Conservation (phyloP, 1,139 yeast species). For the Diutina catenulata region DNA sequence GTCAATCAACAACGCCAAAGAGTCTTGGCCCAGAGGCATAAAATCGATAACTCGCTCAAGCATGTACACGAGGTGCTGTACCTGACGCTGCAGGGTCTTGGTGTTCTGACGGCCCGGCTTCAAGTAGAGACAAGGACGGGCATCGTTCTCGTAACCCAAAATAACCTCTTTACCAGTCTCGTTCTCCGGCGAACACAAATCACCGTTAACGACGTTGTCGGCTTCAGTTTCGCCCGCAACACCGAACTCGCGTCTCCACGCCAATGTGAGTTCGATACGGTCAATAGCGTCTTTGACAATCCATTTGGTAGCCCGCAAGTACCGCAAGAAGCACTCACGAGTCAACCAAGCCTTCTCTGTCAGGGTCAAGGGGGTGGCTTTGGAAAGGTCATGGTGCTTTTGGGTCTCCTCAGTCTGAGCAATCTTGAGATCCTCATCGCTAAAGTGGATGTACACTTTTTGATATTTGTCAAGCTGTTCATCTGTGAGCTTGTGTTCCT, state of each 20-base stretch:
- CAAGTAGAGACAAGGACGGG: slow-evolving; percentile 36
- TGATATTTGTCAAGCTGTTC: slow-evolving; percentile 50
- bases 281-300: slow-evolving; percentile 53
- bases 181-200: slow-evolving; percentile 21
- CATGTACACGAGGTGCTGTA: slow-evolving; percentile 39
- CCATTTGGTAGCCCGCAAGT: slow-evolving; percentile 90
- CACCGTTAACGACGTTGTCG: slow-evolving; percentile 16
- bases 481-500: slow-evolving; percentile 7
- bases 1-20: slow-evolving; percentile 34
- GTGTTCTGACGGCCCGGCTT: slow-evolving; percentile 41
- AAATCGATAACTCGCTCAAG: slow-evolving; percentile 34
- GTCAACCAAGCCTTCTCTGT: slow-evolving; percentile 86
- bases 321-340: slow-evolving; percentile 77
- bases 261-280: slow-evolving; percentile 62
- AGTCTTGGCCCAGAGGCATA: slow-evolving; percentile 41
- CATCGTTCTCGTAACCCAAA: slow-evolving; percentile 34
- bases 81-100: slow-evolving; percentile 30
- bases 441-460: slow-evolving; percentile 48
- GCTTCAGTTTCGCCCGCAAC: slow-evolving; percentile 29
- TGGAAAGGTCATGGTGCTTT: slow-evolving; percentile 8
- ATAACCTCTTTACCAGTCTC: slow-evolving; percentile 38
- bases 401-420: slow-evolving; percentile 29
- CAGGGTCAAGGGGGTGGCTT: slow-evolving; percentile 23
- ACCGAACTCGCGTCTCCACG: slow-evolving; percentile 93
- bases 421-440: slow-evolving; percentile 28